Percentiles rank a stretch among this genome's conserved stretches.
Evolutionary conservation across 352 stramenopile genomes (phyloP).

Genomic region (Thalassiosira hispida): DNA sequence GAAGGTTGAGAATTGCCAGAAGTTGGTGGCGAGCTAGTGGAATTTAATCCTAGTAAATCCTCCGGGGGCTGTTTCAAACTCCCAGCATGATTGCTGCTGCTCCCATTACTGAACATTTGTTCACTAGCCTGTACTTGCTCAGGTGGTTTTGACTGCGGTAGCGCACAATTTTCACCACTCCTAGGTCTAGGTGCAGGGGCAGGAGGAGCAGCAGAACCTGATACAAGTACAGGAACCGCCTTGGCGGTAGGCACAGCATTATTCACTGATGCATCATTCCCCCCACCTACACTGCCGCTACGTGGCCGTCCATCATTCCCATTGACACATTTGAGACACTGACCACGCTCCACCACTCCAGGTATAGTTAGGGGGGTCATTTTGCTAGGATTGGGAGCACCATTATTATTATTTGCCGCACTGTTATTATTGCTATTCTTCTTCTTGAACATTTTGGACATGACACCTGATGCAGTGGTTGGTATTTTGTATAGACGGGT

Average conservation of each 20-base stretch:
- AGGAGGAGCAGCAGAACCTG: background rate
- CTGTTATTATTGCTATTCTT: constrained; percentile 1
- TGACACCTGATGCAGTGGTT: background rate
- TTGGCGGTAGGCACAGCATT: constrained; percentile 12
- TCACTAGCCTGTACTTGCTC: background rate
- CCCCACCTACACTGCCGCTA: background rate
- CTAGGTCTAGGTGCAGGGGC: background rate
- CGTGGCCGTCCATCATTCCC: background rate
- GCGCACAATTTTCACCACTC: background rate
- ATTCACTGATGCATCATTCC: background rate
- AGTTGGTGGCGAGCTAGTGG: background rate
- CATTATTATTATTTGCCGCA: background rate
- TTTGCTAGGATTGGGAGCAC: constrained; percentile 10
- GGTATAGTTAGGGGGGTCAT: constrained; percentile 51
- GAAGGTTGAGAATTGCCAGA: background rate
- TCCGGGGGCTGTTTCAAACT: constrained; percentile 28
- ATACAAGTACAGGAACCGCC: constrained; percentile 26
- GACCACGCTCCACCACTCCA: constrained; percentile 49
- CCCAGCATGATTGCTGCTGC: background rate
- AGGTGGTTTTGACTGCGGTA: constrained; percentile 15
- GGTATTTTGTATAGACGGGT: constrained; percentile 47
- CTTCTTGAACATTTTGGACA: constrained; percentile 34
- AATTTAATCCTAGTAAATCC: constrained; percentile 8
- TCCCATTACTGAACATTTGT: background rate
- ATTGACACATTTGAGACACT: constrained; percentile 46